Evolutionary conservation across 2,329 filamentous ascomycete species (phyloP), one percentile per base, ranked within the genome.

Genomic region (Aspergillus felis): DNA sequence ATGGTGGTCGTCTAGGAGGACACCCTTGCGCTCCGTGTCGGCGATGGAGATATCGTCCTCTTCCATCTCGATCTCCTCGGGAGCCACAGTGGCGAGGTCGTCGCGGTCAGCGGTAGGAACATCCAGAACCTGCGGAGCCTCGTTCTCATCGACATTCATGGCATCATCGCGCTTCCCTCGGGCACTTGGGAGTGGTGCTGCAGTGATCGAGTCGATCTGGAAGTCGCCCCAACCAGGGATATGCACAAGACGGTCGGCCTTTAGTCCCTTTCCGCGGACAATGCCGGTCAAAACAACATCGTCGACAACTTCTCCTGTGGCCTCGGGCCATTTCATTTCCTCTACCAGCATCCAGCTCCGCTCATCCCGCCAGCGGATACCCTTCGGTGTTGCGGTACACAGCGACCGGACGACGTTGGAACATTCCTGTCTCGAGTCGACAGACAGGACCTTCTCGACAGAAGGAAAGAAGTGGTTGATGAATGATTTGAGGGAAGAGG

Each of bases 281-380:
- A 94, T 85, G 64, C 94, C 94, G 0, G 91, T 95, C 46, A 99
- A 71, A 7, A 92, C 78, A 8, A 91, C 89, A 46, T 86, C 79
- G n/a, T 78, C 77, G 28, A 72, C 70, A 8, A 69, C 63, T 35
- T 71, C 68, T 24, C 71, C 66, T 10, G 81, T 81, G 4, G 77
- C 80, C 28, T 84, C 81, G 10, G 85, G 82, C 82, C 92, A 96
- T 64, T 84, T 78, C 54, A 96, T 80, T 28, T 92, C 84, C 63
- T 99, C 94, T 4, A 93, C 85, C 57, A 96, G 78, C 88, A 99
- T 91, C 90, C 94, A 99, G 67, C 92, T 96, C 65, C 94, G 84
- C 63, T 96, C 91, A 53, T 99, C 94, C 66, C 94, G 86, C 94
- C 94, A 99, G 61, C 88, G 81, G n/a, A 99, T 85, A 0, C 94